phyloP scores from a whole-genome alignment of 2,329 filamentous ascomycete genomes.

The Rhynchosporium agropyri region DNA sequence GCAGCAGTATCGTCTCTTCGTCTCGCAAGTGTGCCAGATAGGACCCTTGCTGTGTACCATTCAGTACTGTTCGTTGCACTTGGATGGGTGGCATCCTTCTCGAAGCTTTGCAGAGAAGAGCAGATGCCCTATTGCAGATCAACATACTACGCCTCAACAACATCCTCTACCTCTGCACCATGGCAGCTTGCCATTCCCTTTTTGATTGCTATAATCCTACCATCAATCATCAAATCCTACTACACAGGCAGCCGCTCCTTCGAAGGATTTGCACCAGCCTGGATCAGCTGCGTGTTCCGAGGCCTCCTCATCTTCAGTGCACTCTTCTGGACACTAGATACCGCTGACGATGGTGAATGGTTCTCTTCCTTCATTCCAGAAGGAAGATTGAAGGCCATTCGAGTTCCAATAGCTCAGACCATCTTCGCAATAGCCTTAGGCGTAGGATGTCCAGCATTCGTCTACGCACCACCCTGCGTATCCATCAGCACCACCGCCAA shows the following conservation, averaged over 20 bases:
- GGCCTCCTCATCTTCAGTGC: constrained; percentile 74
- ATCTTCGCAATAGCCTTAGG: constrained; percentile 79
- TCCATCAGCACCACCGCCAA: constrained; percentile 60
- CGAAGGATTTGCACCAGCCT: constrained; percentile 80
- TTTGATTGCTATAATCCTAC: constrained; percentile 69
- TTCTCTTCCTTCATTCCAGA: constrained; percentile 57
- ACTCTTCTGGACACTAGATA: constrained; percentile 85
- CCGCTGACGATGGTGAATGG: constrained; percentile 86
- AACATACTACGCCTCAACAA: constrained; percentile 91
- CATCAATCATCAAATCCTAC: constrained; percentile 76
- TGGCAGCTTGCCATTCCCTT: constrained; percentile 88
- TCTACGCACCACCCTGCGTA: constrained; percentile 84
- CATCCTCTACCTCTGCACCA: constrained; percentile 86
- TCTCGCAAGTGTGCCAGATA: constrained; percentile 66
- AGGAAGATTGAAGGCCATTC: constrained; percentile 69
- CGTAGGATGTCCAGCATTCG: constrained; percentile 81
- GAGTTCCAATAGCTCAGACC: constrained; percentile 78
- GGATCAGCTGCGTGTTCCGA: constrained; percentile 81
- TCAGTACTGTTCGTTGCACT: constrained; percentile 81
- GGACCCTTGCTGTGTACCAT: constrained; percentile 79
- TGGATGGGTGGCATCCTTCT: constrained; percentile 79
- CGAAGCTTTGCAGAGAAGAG: constrained; percentile 92
- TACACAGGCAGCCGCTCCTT: constrained; percentile 83
- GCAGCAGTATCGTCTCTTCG: constrained; percentile 75
- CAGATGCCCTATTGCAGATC: constrained; percentile 97